Conservation (phyloP, 2,329 filamentous ascomycete species). For the Fusarium solani-melongenae region DNA sequence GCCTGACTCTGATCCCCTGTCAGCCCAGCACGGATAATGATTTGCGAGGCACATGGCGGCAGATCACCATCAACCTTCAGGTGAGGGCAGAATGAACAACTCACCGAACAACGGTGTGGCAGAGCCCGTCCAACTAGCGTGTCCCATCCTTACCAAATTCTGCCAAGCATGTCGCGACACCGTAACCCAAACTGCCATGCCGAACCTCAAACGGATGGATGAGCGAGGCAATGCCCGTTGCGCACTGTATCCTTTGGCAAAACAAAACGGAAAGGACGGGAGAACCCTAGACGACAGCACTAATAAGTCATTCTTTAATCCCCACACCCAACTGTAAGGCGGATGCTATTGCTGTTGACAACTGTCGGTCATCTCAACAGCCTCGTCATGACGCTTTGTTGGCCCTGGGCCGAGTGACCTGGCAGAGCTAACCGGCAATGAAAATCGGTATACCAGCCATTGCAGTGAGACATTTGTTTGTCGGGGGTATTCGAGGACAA, state of each 20-base stretch:
- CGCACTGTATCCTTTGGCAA: slow-evolving; percentile 3
- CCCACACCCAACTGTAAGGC: slow-evolving; percentile 15
- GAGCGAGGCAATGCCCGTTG: neutral
- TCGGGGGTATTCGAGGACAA: neutral
- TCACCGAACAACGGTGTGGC: slow-evolving; percentile 22
- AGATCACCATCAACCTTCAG: slow-evolving; percentile 37
- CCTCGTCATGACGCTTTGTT: slow-evolving; percentile 10
- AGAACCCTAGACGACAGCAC: neutral
- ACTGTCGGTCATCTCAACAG: slow-evolving; percentile 21
- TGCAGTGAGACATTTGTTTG: neutral
- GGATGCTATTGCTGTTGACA: slow-evolving; percentile 13
- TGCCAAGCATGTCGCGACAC: neutral
- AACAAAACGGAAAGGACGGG: slow-evolving; percentile 4
- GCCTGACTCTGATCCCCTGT: slow-evolving; percentile 10
- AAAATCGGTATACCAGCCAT: neutral
- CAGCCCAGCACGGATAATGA: slow-evolving; percentile 12
- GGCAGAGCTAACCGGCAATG: neutral
- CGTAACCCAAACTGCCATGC: neutral
- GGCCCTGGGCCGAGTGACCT: neutral
- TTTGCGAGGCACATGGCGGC: slow-evolving; percentile 19
- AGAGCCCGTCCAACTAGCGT: slow-evolving; percentile 9
- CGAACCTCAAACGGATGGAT: neutral
- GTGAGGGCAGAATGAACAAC: slow-evolving; percentile 27
- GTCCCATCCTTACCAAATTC: slow-evolving; percentile 11
- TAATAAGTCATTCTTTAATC: slow-evolving; percentile 8